A percentile compares a stretch with the other conserved stretches of the same genome.
phyloP scores from a whole-genome alignment of 1,284 basidiomycete species.

The Boletus sp. region DNA sequence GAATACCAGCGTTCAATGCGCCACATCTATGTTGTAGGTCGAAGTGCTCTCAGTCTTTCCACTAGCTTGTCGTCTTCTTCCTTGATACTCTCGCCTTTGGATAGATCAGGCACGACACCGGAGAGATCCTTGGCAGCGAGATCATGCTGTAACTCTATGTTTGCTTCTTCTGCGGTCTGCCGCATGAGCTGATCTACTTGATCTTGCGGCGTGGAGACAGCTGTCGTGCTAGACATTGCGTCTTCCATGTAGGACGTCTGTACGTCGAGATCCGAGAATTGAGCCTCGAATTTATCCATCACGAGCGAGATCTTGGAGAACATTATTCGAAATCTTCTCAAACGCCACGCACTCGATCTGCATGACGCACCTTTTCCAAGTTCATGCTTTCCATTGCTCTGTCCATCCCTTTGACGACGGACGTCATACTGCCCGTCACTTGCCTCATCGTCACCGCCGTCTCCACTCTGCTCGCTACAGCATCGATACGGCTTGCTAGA shows the following conservation, averaged over 20 bases:
- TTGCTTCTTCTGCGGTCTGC: constrained; percentile 95
- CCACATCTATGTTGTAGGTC: constrained; percentile 59
- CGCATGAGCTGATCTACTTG: constrained; percentile 92
- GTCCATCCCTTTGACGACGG: constrained; percentile 97
- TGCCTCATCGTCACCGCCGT: constrained; percentile 99
- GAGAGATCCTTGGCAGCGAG: constrained; percentile 66
- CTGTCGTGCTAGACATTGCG: constrained; percentile 91
- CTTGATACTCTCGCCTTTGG: constrained; percentile 52
- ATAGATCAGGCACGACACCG: constrained; percentile 49
- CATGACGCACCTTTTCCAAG: constrained; percentile 71
- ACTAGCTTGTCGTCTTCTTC: constrained; percentile 82
- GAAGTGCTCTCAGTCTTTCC: constrained; percentile 74
- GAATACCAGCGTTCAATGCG: background rate
- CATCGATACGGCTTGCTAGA: constrained; percentile 89
- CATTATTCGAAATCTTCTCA: constrained; percentile 8
- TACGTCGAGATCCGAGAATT: constrained; percentile 96
- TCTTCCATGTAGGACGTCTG: constrained; percentile 99
- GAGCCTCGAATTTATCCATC: constrained; percentile 98
- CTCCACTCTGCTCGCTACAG: constrained; percentile 94
- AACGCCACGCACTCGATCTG: background rate
- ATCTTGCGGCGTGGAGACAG: constrained; percentile 92
- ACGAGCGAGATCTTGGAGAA: constrained; percentile 84
- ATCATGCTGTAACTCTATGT: constrained; percentile 93
- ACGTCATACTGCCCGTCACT: constrained; percentile 93
- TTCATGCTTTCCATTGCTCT: constrained; percentile 99